Evolutionary conservation across 192 early-diverging fungal genomes (phyloP).

Genomic region (Rhizoclosmatium sp.): DNA sequence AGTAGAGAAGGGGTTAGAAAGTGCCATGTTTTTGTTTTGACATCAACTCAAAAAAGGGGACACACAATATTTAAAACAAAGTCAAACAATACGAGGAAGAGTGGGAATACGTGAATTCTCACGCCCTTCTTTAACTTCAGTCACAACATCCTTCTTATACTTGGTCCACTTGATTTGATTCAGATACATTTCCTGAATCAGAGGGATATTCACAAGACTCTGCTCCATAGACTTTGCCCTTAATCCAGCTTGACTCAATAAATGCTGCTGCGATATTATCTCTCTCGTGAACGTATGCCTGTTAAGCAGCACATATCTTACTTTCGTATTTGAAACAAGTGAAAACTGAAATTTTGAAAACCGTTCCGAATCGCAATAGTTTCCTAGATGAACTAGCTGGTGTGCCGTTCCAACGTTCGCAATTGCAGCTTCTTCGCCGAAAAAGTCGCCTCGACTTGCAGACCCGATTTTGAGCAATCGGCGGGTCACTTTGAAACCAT

Average conservation of each 20-base stretch:
- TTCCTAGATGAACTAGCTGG: conserved; percentile 3
- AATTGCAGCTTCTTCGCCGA: conserved; percentile 33
- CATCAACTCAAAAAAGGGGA: too few relatives aligned
- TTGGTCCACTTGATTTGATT: conserved; percentile 6
- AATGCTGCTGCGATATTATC: conserved; percentile 8
- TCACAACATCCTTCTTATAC: conserved; percentile 3
- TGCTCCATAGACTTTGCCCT: background rate
- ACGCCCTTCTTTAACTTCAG: background rate
- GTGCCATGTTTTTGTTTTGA: too few relatives aligned
- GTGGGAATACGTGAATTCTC: background rate
- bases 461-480: conserved; percentile 6
- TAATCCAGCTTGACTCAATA: conserved; percentile 10
- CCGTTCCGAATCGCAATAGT: background rate
- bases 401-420: conserved; percentile 37
- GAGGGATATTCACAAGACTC: conserved; percentile 1
- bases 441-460: conserved; percentile 17
- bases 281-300: conserved; percentile 16
- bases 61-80: too few relatives aligned
- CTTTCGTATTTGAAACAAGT: conserved; percentile 24
- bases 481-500: conserved; percentile 4
- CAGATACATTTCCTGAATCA: conserved; percentile 25
- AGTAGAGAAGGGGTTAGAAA: too few relatives aligned
- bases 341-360: conserved; percentile 24
- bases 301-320: conserved; percentile 19
- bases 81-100: background rate